Evolutionary conservation across 768 basidiomycete species (phyloP), one percentile per base, ranked within the genome.

Genomic region (Coprinopsis marcescibilis): DNA sequence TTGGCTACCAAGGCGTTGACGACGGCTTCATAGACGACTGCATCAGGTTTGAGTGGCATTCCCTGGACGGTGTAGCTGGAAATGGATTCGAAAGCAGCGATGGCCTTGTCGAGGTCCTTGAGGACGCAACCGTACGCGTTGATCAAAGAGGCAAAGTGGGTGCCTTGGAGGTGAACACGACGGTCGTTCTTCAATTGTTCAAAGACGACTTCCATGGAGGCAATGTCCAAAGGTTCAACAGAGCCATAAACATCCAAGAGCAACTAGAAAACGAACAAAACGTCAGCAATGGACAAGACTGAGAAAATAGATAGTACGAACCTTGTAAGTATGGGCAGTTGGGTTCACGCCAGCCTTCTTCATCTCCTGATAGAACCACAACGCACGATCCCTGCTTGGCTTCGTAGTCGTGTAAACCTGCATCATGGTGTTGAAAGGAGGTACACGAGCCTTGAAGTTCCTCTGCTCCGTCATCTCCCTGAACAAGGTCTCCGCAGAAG

Each of bases 341-440:
- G 94, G 92, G 3, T 66, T 57, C 20, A 98, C 81, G 0, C 71
- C 65, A 3, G 76, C 81, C 23, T 63, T 60, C 27, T 69, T 61
- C 64, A 99, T 71, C 57, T 78, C 71, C 39, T 85, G 60, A 62
- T 86, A 86, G 62, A 83, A 98, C 55, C 77, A 71, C 21, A 97
- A 65, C 14, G 85, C 88, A 38, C 81, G 76, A 21, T 75, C 76
- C 43, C 92, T 79, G 52, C 89, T 84, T 1, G 92, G 95, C 62
- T 87, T 89, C n/a, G 87, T 92, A 46, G 84, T 80, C 40, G 86
- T 84, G 66, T 91, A 93, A 56, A 95, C 73, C 63, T 99, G 96
- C 80, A 99, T 97, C 93, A 99, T 96, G 26, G 87, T 93, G 68
- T 99, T 99, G 75, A 83, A 99, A 1, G 95, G 95, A 15, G 95